Conservation (phyloP, 2,329 filamentous ascomycete species). For the Fusarium humuli region DNA sequence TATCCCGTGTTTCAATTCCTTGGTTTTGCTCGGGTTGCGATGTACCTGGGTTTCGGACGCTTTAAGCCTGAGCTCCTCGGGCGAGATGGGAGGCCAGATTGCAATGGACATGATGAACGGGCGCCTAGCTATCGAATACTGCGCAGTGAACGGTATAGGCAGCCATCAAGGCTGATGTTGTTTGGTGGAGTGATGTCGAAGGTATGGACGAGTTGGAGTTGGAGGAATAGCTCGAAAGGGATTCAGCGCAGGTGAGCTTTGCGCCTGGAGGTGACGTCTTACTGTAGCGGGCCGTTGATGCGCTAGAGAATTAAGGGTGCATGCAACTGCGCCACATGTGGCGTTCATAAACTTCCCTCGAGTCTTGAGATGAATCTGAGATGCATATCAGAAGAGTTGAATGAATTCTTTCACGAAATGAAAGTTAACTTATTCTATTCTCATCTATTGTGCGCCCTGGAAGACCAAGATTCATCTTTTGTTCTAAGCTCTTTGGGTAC, state of each 20-base stretch:
- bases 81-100: slow-evolving; percentile 67
- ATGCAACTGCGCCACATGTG: slow-evolving; percentile 38
- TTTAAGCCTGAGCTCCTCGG: slow-evolving; percentile 62
- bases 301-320: slow-evolving; percentile 9
- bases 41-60: slow-evolving; percentile 64
- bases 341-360: background rate
- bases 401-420: background rate
- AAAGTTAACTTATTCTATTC: background rate
- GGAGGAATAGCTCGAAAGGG: slow-evolving; percentile 28
- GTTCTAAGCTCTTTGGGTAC: too few relatives aligned
- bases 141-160: slow-evolving; percentile 21
- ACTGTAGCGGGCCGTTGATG: slow-evolving; percentile 12
- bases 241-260: slow-evolving; percentile 15
- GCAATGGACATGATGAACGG: slow-evolving; percentile 64
- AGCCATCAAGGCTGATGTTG: slow-evolving; percentile 36
- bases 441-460: too few relatives aligned
- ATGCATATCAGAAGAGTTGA: background rate
- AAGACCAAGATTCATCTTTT: too few relatives aligned
- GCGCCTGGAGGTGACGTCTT: slow-evolving; percentile 36
- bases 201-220: slow-evolving; percentile 37
- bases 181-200: slow-evolving; percentile 10
- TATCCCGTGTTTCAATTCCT: background rate
- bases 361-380: background rate
- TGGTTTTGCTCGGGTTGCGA: slow-evolving; percentile 3
- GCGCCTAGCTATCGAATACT: slow-evolving; percentile 27